Evolutionary conservation across 2,329 filamentous ascomycete genomes (phyloP), one percentile per base, ranked within the genome.

Genomic region (Talaromyces sp.): DNA sequence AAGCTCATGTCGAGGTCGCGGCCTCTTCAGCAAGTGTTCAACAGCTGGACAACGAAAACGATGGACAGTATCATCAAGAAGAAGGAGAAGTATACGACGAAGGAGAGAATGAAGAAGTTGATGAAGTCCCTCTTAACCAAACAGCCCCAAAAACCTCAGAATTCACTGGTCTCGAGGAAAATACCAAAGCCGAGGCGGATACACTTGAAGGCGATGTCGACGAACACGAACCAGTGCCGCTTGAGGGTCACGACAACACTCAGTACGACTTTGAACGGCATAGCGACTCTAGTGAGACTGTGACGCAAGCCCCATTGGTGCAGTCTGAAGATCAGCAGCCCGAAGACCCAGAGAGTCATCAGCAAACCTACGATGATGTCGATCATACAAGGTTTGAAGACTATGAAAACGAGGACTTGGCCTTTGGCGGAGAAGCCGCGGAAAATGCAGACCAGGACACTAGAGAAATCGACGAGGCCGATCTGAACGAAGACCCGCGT

Each of bases 251-350:
- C 7, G 54, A 60, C 19, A 67, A 71, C 58, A 63, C 60, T 22
- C 67, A 64, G 8, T 67, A 71, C 64, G 65, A 70, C 47, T 66
- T 65, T n/a, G 73, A 74, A 53, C 70, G 65, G 51, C 69, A 67
- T 28, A 71, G 68, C n/a, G 71, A 73, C 55, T 71, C 70, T 13
- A 71, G 68, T 22, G 65, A 64, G 30, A 73, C 71, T 9, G 62
- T 72, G 27, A 64, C 65, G 39, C 65, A 69, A 17, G 42, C 66
- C 10, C 65, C 69, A 15, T 59, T 58, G 32, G 33, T 60, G 15
- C 57, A 67, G 53, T 44, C 59, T 49, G 63, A 69, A 32, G 65
- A 65, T 36, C 64, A 65, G 54, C 49, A 61, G 44, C 62, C 42
- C 10, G 60, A 61, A 25, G 33, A 32, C n/a, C n/a, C 51, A 10